phyloP scores from a whole-genome alignment of 148 eudicot species.

The Fagopyrum tataricum region DNA sequence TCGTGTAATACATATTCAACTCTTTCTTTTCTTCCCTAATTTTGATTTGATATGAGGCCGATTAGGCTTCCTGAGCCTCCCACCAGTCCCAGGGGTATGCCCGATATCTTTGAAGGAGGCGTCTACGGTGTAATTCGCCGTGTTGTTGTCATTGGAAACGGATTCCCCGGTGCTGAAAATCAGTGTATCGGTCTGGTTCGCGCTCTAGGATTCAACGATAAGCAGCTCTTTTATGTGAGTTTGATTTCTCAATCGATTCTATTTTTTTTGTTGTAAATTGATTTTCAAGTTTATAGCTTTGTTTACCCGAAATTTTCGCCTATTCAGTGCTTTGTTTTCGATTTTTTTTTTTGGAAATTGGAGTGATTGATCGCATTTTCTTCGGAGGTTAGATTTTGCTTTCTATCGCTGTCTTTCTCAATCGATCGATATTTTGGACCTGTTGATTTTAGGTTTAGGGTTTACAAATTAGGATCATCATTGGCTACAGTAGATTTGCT shows the following conservation, averaged over 20 bases:
- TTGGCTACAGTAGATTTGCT: neutral
- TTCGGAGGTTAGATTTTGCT: neutral
- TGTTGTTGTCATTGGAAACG: conserved; percentile 82
- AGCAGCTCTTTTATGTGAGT: conserved; percentile 71
- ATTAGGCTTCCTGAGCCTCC: conserved; percentile 94
- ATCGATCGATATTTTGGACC: neutral
- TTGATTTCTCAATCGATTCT: neutral
- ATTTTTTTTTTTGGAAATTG: conserved; percentile 3
- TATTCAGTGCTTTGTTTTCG: neutral
- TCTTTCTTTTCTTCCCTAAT: neutral
- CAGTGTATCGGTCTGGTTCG: conserved; percentile 87
- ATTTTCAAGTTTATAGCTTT: neutral
- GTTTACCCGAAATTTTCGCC: neutral
- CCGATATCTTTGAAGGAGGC: conserved; percentile 85
- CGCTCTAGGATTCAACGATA: conserved; percentile 79
- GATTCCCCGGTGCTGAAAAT: conserved; percentile 78
- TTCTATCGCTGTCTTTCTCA: neutral
- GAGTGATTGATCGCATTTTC: neutral
- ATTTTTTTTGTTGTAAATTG: neutral
- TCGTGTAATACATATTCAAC: neutral
- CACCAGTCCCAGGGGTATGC: conserved; percentile 60
- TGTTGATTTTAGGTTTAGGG: neutral
- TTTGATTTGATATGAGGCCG: conserved; percentile 52
- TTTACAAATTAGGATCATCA: neutral
- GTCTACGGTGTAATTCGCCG: conserved; percentile 75